Conservation (phyloP, 371 early-diverging fungal species). For the Dichotomocladium elegans region DNA sequence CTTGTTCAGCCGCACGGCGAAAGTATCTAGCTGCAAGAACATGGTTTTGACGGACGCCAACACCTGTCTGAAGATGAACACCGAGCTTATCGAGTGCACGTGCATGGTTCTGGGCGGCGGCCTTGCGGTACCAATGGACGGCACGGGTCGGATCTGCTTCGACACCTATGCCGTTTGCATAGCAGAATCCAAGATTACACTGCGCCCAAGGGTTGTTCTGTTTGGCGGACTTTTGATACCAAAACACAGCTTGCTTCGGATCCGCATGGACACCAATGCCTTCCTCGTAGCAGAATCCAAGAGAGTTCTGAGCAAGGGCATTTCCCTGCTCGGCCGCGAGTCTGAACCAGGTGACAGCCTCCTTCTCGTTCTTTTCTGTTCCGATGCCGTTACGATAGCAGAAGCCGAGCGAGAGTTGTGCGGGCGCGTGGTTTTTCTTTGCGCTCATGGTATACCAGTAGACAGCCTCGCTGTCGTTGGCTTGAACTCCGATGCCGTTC, state of each 20-base stretch:
- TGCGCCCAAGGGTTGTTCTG: constrained; percentile 87
- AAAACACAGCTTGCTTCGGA: constrained; percentile 68
- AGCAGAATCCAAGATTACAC: constrained; percentile 83
- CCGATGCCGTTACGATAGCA: constrained; percentile 77
- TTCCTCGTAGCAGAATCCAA: constrained; percentile 83
- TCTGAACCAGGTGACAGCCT: constrained; percentile 68
- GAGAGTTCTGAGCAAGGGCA: constrained; percentile 75
- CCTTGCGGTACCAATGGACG: constrained; percentile 67
- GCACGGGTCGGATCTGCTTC: constrained; percentile 55
- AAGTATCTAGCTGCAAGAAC: constrained; percentile 58
- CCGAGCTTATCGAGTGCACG: constrained; percentile 83
- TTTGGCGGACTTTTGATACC: constrained; percentile 77
- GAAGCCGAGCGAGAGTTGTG: constrained; percentile 79
- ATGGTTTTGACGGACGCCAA: constrained; percentile 61
- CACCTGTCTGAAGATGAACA: constrained; percentile 74
- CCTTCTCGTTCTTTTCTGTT: constrained; percentile 56
- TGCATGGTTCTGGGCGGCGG: constrained; percentile 67
- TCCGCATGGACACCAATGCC: constrained; percentile 67
- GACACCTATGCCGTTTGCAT: constrained; percentile 83
- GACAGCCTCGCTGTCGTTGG: constrained; percentile 65
- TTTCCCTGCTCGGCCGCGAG: constrained; percentile 68
- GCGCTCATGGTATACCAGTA: constrained; percentile 71
- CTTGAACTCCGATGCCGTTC: constrained; percentile 78
- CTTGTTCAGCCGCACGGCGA: constrained; percentile 58
- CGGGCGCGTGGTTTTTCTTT: constrained; percentile 62